These are phyloP conservation scores for Crassisporium funariophilum DNA, from an alignment of 768 basidiomycete genomes.

Conservation along the genomic window DNA sequence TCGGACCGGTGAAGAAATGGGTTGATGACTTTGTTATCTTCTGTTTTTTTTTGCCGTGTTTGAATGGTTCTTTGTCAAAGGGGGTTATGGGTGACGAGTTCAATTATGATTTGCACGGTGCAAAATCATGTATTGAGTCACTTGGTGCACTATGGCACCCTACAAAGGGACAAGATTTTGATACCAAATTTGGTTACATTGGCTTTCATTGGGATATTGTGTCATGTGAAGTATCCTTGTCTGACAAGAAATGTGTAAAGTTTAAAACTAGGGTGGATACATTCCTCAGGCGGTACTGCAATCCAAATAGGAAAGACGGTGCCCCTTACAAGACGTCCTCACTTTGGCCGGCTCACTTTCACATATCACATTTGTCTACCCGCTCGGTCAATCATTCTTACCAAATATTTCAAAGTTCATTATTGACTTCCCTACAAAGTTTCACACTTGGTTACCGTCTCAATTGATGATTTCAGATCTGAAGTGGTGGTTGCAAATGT, in stretches of 20 bases:
- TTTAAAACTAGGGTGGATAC: slow-evolving; percentile 21
- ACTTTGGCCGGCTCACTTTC: slow-evolving; percentile 32
- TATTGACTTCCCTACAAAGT: slow-evolving; percentile 19
- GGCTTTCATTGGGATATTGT: slow-evolving; percentile 13
- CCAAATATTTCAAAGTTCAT: slow-evolving; percentile 26
- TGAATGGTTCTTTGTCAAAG: background rate
- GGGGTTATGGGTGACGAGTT: background rate
- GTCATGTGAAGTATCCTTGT: background rate
- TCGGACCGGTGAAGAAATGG: slow-evolving; percentile 13
- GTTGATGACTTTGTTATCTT: slow-evolving; percentile 31
- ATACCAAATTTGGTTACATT: background rate
- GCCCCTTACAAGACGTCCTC: slow-evolving; percentile 25
- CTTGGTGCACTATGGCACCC: slow-evolving; percentile 9
- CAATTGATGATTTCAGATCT: slow-evolving; percentile 25
- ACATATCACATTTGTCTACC: slow-evolving; percentile 33
- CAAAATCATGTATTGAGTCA: background rate
- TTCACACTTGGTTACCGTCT: slow-evolving; percentile 11
- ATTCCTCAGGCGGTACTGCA: slow-evolving; percentile 5
- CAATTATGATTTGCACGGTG: slow-evolving; percentile 23
- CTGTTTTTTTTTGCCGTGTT: slow-evolving; percentile 7
- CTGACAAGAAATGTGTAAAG: slow-evolving; percentile 28
- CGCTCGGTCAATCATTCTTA: slow-evolving; percentile 27
- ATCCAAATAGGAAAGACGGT: too few species aligned
- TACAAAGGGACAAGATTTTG: slow-evolving; percentile 8
- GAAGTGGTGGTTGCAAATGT: slow-evolving; percentile 31